A percentile compares a stretch with the other conserved stretches of the same genome.
Evolutionary conservation across 495 filamentous ascomycete genomes (phyloP).

Genomic region (Lasiosphaeria miniovina): DNA sequence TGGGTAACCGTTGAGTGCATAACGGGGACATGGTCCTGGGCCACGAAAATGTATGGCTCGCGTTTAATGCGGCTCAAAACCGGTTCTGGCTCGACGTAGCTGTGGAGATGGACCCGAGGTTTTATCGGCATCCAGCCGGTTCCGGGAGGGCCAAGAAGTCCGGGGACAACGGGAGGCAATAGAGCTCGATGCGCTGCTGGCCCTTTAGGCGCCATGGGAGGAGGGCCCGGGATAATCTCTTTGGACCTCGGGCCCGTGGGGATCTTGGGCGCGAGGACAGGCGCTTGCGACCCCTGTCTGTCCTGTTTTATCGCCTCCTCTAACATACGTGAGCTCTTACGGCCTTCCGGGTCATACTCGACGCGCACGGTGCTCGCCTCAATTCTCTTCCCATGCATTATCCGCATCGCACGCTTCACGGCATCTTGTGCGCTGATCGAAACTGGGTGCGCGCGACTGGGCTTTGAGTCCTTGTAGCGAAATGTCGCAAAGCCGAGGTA

Average conservation of each 20-base stretch:
- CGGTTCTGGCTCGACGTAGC: conserved; percentile 40
- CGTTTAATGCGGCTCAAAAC: conserved; percentile 66
- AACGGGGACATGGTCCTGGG: conserved; percentile 82
- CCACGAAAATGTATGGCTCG: conserved; percentile 91
- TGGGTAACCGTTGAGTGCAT: conserved; percentile 78
- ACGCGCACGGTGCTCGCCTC: conserved; percentile 72
- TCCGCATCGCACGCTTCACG: conserved; percentile 71
- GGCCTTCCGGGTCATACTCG: conserved; percentile 83
- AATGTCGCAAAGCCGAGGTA: conserved; percentile 90
- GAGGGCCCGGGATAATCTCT: conserved; percentile 56
- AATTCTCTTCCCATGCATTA: conserved; percentile 66
- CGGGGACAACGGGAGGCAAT: not conserved
- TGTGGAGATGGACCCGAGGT: conserved; percentile 15
- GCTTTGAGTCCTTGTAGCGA: conserved; percentile 73
- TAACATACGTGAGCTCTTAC: conserved; percentile 70
- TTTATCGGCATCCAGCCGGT: conserved; percentile 28
- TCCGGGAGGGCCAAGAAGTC: conserved; percentile 4
- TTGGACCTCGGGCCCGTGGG: conserved; percentile 40
- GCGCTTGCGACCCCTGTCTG: conserved; percentile 41
- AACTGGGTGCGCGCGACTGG: conserved; percentile 42
- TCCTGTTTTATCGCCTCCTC: conserved; percentile 65
- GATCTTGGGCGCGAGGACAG: conserved; percentile 27
- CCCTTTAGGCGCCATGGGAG: conserved; percentile 80
- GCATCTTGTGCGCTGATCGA: conserved; percentile 66
- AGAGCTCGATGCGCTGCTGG: conserved; percentile 63